Evolutionary conservation across 2,329 filamentous ascomycete species (phyloP).

Genomic region (Diplodia sapinea): DNA sequence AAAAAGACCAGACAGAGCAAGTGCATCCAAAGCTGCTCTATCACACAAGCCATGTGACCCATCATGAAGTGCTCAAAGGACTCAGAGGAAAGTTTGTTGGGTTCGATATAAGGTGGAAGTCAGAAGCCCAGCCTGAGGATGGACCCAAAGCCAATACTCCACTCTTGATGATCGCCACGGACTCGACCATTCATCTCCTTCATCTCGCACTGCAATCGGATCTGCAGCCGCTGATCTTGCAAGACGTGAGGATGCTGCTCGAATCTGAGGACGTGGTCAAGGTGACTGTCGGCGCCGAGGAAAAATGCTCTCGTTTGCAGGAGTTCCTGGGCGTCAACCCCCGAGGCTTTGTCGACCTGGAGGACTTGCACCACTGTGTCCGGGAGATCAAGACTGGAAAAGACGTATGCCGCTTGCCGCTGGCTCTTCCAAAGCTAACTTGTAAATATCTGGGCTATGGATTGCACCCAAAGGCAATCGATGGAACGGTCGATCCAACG

Average conservation of each 20-base stretch:
- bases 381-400: not conserved
- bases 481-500: not conserved
- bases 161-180: constrained; percentile 80
- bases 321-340: constrained; percentile 70
- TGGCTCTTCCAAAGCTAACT: not conserved
- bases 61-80: not conserved
- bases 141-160: constrained; percentile 73
- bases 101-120: constrained; percentile 87
- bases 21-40: not conserved
- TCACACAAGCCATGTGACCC: not conserved
- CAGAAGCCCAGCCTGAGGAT: constrained; percentile 52
- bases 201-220: constrained; percentile 65
- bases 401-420: not conserved
- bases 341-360: constrained; percentile 74
- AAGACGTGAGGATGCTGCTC: constrained; percentile 72
- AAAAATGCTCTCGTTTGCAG: constrained; percentile 68
- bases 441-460: not conserved
- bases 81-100: constrained; percentile 63
- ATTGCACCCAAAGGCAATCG: not conserved
- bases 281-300: constrained; percentile 75
- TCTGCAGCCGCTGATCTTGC: constrained; percentile 59
- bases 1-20: not conserved
- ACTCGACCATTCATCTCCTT: constrained; percentile 77
- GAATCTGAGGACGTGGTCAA: constrained; percentile 74
- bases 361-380: constrained; percentile 2